These are phyloP conservation scores for Tremellales sp. DNA, from an alignment of 1,284 basidiomycete genomes.

Conservation along the genomic window DNA sequence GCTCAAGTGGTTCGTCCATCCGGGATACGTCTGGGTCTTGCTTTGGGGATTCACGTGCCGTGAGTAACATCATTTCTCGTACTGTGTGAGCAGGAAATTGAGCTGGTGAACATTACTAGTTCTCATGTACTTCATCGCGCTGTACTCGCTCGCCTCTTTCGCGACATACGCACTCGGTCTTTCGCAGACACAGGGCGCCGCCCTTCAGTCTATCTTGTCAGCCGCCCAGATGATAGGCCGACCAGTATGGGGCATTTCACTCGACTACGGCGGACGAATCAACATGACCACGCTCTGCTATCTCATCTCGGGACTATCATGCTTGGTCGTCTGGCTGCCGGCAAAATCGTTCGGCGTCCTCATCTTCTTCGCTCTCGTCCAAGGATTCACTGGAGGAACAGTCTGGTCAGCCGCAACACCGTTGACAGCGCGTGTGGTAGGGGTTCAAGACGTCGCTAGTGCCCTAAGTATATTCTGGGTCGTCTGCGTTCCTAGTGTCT, in stretches of 20 bases:
- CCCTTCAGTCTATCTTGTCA: constrained; percentile 49
- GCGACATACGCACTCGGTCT: constrained; percentile 47
- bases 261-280: constrained; percentile 47
- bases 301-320: constrained; percentile 45
- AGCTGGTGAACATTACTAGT: constrained; percentile 22
- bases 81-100: neutral
- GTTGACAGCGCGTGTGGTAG: constrained; percentile 44
- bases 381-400: constrained; percentile 48
- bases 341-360: constrained; percentile 46
- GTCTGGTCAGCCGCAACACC: constrained; percentile 47
- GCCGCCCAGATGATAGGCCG: constrained; percentile 51
- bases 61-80: constrained; percentile 10
- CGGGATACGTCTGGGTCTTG: constrained; percentile 35
- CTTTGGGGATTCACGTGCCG: constrained; percentile 29
- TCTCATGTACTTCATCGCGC: constrained; percentile 50
- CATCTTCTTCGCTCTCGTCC: constrained; percentile 46
- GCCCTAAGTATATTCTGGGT: constrained; percentile 50
- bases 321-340: constrained; percentile 49
- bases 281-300: constrained; percentile 48
- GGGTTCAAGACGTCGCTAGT: constrained; percentile 46
- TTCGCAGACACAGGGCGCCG: constrained; percentile 48
- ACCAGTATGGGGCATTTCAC: constrained; percentile 44
- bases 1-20: constrained; percentile 28
- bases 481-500: constrained; percentile 35
- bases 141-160: constrained; percentile 50